Evolutionary conservation across 768 basidiomycete genomes (phyloP).

Genomic region (Lactifluus piperatus): DNA sequence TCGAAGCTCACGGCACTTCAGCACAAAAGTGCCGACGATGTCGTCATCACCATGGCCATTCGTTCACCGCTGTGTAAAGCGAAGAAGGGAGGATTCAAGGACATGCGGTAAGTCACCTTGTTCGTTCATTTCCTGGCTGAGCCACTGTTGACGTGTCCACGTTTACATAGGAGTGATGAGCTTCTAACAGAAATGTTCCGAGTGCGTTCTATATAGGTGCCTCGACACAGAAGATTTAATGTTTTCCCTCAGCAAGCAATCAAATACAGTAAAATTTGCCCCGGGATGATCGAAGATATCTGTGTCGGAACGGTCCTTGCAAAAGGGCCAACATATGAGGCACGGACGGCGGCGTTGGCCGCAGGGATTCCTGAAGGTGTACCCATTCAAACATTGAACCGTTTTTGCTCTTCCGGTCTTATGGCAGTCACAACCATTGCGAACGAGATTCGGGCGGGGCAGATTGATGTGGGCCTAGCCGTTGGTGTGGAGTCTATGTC

Average conservation of each 20-base stretch:
- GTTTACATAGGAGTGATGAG: constrained; percentile 54
- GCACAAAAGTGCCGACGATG: constrained; percentile 59
- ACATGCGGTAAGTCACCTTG: constrained; percentile 49
- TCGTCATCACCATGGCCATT: constrained; percentile 76
- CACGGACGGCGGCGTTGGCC: constrained; percentile 64
- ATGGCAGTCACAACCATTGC: constrained; percentile 74
- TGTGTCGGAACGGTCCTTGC: constrained; percentile 73
- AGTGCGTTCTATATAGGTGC: constrained; percentile 30
- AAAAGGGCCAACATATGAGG: constrained; percentile 56
- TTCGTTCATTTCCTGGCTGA: constrained; percentile 1
- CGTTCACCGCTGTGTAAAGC: constrained; percentile 71
- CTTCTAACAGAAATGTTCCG: constrained; percentile 76
- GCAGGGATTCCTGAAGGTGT: constrained; percentile 76
- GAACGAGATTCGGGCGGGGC: constrained; percentile 68
- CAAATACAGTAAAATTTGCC: constrained; percentile 49
- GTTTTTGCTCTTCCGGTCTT: constrained; percentile 81
- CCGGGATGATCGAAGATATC: constrained; percentile 61
- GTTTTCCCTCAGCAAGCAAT: constrained; percentile 43
- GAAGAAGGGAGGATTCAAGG: constrained; percentile 67
- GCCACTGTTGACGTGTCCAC: neutral
- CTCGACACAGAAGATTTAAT: constrained; percentile 9
- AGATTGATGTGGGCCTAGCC: constrained; percentile 73
- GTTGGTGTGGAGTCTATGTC: constrained; percentile 88
- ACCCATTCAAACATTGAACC: constrained; percentile 65
- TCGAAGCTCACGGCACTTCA: constrained; percentile 44